Conservation (phyloP, 345 rosid genomes). For the Nasturtium officinale region DNA sequence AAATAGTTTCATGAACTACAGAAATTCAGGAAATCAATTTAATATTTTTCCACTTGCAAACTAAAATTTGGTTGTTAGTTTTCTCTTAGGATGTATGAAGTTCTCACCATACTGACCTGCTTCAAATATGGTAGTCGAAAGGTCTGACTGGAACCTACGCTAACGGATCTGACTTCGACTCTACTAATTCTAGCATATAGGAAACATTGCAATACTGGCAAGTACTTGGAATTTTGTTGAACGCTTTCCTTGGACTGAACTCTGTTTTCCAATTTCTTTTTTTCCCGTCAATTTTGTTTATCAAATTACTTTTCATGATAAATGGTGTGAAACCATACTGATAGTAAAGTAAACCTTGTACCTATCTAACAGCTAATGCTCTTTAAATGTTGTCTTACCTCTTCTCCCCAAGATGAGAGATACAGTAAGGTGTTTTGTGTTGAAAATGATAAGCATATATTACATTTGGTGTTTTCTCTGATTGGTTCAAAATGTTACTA, state of each 20-base stretch:
- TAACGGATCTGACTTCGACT: conserved; percentile 41
- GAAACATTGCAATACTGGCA: conserved; percentile 43
- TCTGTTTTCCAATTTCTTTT: conserved; percentile 6
- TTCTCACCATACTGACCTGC: conserved; percentile 44
- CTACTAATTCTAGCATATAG: conserved; percentile 45
- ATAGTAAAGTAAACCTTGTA: background rate
- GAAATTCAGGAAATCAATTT: background rate
- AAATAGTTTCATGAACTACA: conserved; percentile 19
- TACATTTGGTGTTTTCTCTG: conserved; percentile 9
- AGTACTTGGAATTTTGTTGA: conserved; percentile 37
- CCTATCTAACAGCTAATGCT: conserved; percentile 29
- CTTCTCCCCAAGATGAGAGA: conserved; percentile 13
- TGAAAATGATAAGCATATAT: conserved; percentile 19
- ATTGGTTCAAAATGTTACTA: background rate
- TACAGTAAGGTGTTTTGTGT: conserved; percentile 22
- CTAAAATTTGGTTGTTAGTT: conserved; percentile 39
- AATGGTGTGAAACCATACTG: conserved; percentile 24
- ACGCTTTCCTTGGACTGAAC: conserved; percentile 29
- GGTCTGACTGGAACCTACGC: conserved; percentile 42
- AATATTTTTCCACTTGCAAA: conserved; percentile 21
- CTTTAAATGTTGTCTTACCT: conserved; percentile 12
- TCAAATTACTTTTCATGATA: conserved; percentile 17
- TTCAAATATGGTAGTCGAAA: conserved; percentile 45
- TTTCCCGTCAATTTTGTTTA: background rate
- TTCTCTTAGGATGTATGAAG: conserved; percentile 33